Evolutionary conservation across 2,329 filamentous ascomycete species (phyloP).

Genomic region (Colletotrichum sp.): DNA sequence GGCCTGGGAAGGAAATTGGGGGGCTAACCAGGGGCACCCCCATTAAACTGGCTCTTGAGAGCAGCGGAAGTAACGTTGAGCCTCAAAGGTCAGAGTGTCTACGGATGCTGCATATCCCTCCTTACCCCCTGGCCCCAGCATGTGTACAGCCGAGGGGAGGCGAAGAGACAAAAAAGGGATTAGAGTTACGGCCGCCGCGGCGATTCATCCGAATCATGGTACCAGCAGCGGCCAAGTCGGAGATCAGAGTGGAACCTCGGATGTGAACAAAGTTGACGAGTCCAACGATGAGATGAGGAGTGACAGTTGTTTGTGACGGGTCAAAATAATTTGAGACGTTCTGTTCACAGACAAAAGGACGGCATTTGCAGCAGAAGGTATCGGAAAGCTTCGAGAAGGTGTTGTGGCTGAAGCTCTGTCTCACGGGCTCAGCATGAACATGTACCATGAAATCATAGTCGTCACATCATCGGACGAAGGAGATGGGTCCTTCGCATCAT

Average conservation of each 20-base stretch:
- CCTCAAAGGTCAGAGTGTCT: background rate
- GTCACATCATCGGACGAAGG: background rate
- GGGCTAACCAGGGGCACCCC: background rate
- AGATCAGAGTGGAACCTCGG: background rate
- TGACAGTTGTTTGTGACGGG: background rate
- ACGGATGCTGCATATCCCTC: background rate
- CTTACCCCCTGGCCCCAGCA: background rate
- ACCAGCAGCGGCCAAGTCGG: background rate
- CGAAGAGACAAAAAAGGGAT: too few species aligned
- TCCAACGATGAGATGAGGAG: background rate
- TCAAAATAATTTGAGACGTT: background rate
- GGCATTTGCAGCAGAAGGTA: background rate
- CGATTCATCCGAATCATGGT: background rate
- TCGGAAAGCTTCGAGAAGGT: background rate
- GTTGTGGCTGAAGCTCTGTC: background rate
- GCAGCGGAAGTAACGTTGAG: background rate
- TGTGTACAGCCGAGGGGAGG: background rate
- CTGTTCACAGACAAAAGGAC: background rate
- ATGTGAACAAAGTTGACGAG: background rate
- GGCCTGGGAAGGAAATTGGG: background rate
- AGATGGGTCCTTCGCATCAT: background rate
- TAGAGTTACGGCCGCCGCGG: background rate
- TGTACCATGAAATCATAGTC: background rate
- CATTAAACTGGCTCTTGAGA: background rate
- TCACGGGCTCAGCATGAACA: background rate